Conservation (phyloP, 495 filamentous ascomycete species). For the Pseudomonodictys pantanalensis region DNA sequence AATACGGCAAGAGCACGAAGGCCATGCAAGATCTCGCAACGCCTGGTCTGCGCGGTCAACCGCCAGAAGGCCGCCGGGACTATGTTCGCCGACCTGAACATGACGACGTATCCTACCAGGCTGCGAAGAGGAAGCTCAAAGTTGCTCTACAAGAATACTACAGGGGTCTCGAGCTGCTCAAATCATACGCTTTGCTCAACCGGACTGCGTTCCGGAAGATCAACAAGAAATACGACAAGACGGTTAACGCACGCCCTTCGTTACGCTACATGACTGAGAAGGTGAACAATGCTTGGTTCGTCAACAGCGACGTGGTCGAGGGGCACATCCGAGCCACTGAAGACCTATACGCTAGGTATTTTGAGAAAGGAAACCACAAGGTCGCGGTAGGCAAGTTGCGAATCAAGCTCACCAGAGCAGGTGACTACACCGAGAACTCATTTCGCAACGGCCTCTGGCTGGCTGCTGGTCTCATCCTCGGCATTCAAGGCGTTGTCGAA, state of each 20-base stretch:
- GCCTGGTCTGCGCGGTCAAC: constrained; percentile 38
- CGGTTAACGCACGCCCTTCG: constrained; percentile 69
- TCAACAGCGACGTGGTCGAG: constrained; percentile 77
- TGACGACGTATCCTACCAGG: constrained; percentile 67
- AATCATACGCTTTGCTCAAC: constrained; percentile 85
- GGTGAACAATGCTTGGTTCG: constrained; percentile 87
- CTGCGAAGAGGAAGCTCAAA: constrained; percentile 88
- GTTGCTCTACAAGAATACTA: constrained; percentile 89
- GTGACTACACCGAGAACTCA: constrained; percentile 68
- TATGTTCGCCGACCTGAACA: constrained; percentile 40
- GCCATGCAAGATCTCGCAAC: constrained; percentile 54
- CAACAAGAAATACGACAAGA: constrained; percentile 98
- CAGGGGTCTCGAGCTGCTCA: constrained; percentile 82
- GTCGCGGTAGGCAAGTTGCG: constrained; percentile 82
- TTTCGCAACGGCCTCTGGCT: constrained; percentile 80
- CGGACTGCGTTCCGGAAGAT: constrained; percentile 93
- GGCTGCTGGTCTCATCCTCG: constrained; percentile 70
- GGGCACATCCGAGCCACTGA: constrained; percentile 73
- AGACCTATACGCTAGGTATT: constrained; percentile 89
- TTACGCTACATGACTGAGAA: constrained; percentile 87
- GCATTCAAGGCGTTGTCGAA: constrained; percentile 69
- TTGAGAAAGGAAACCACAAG: constrained; percentile 86
- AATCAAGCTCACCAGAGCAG: constrained; percentile 58
- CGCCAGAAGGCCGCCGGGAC: constrained; percentile 29
- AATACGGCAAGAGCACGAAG: constrained; percentile 57